Evolutionary conservation across 1,284 basidiomycete genomes (phyloP).

Genomic region (Pterulicium gracile): DNA sequence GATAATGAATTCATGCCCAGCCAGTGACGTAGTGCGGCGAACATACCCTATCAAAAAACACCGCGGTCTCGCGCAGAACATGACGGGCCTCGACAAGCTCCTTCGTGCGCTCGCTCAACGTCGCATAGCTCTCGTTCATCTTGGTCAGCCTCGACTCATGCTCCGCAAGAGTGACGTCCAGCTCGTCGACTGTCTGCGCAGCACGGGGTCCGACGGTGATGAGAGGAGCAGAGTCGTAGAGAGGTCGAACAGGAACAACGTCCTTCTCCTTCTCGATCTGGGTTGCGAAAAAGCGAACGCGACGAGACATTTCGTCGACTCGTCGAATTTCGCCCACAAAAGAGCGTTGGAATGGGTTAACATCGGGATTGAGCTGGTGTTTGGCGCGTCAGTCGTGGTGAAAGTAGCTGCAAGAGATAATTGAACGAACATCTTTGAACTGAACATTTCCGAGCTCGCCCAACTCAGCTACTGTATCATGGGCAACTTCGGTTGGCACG

Average conservation of each 20-base stretch:
- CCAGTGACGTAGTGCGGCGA: background rate
- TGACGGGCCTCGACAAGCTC: constrained; percentile 90
- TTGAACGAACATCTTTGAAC: constrained; percentile 81
- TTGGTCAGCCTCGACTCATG: constrained; percentile 80
- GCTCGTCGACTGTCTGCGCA: constrained; percentile 89
- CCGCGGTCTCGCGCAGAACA: constrained; percentile 91
- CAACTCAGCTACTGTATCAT: constrained; percentile 91
- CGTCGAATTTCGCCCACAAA: constrained; percentile 94
- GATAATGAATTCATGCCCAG: constrained; percentile 8
- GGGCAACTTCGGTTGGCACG: constrained; percentile 94
- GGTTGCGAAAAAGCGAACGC: constrained; percentile 81
- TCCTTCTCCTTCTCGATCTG: constrained; percentile 86
- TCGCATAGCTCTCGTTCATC: constrained; percentile 94
- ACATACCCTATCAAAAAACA: constrained; percentile 85
- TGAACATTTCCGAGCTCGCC: constrained; percentile 94
- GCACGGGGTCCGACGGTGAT: constrained; percentile 83
- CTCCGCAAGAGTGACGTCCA: constrained; percentile 81
- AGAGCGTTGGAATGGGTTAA: constrained; percentile 97
- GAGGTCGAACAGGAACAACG: constrained; percentile 69
- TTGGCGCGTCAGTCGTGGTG: background rate
- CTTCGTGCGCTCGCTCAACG: constrained; percentile 76
- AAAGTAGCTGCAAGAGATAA: constrained; percentile 7
- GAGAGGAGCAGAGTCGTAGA: constrained; percentile 75
- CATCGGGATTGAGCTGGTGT: constrained; percentile 78
- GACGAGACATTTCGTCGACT: constrained; percentile 92